These are phyloP conservation scores for Cryphonectria carpinicola DNA, from an alignment of 2,329 filamentous ascomycete genomes.

Conservation along the genomic window DNA sequence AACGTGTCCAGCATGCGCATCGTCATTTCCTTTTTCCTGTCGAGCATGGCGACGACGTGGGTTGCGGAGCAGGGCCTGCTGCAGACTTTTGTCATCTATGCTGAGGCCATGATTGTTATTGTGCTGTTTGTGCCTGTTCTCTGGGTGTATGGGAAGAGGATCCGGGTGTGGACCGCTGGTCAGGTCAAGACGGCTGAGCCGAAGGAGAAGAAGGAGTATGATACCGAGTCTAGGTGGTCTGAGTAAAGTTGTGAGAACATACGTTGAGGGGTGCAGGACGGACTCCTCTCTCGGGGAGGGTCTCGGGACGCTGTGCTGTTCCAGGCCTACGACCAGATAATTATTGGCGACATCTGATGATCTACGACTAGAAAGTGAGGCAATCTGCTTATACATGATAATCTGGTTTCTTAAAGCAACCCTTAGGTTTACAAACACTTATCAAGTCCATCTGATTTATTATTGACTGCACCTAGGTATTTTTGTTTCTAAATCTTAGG, in stretches of 20 bases:
- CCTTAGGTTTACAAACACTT: too few relatives aligned
- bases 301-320: not conserved
- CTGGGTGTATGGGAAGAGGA: slow-evolving; percentile 34
- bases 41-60: slow-evolving; percentile 36
- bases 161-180: slow-evolving; percentile 38
- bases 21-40: slow-evolving; percentile 38
- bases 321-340: not conserved
- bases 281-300: not conserved
- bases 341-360: not conserved
- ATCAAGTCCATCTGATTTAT: too few relatives aligned
- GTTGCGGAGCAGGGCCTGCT: slow-evolving; percentile 36
- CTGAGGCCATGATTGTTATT: slow-evolving; percentile 38
- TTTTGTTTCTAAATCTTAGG: too few relatives aligned
- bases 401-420: too few relatives aligned
- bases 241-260: not conserved
- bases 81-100: slow-evolving; percentile 37
- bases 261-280: too few relatives aligned
- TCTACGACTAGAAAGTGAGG: not conserved
- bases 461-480: too few relatives aligned
- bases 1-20: slow-evolving; percentile 40
- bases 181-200: slow-evolving; percentile 28
- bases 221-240: slow-evolving; percentile 18
- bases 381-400: too few relatives aligned
- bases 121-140: slow-evolving; percentile 37
- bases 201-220: slow-evolving; percentile 1